These are phyloP conservation scores for Solanum infundibuliforme DNA, from an alignment of 257 asterid species.

Conservation along the genomic window DNA sequence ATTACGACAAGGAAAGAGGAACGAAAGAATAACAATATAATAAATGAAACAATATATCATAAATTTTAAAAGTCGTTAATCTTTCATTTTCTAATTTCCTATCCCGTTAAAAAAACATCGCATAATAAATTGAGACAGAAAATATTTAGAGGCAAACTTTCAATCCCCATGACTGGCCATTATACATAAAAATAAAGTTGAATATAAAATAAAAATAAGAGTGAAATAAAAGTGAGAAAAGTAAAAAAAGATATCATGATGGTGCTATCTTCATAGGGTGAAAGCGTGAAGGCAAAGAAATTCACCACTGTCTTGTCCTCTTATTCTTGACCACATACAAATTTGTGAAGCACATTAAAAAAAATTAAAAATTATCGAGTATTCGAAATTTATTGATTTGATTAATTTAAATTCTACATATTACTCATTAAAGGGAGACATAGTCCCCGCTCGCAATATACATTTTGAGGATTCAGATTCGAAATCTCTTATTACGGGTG, in stretches of 20 bases:
- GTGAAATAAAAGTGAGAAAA: not conserved
- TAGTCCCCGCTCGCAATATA: accelerated
- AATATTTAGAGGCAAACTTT: too few species aligned
- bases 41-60: too few species aligned
- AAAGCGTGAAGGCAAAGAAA: not conserved
- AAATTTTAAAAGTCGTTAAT: too few species aligned
- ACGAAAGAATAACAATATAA: too few species aligned
- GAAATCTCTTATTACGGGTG: not conserved
- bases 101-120: too few species aligned
- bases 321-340: not conserved
- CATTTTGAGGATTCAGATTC: accelerated
- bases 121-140: too few species aligned
- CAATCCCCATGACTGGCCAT: too few species aligned
- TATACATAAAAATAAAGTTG: too few species aligned
- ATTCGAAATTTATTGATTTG: not conserved
- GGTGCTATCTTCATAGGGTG: not conserved
- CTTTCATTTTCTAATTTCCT: too few species aligned
- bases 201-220: too few species aligned
- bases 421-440: not conserved
- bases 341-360: not conserved
- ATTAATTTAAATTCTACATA: not conserved
- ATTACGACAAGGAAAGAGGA: too few species aligned
- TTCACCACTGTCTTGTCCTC: not conserved
- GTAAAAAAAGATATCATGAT: not conserved
- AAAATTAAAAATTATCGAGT: too few species aligned